Conservation (phyloP, 495 filamentous ascomycete species). For the Aspergillus asperescens region DNA sequence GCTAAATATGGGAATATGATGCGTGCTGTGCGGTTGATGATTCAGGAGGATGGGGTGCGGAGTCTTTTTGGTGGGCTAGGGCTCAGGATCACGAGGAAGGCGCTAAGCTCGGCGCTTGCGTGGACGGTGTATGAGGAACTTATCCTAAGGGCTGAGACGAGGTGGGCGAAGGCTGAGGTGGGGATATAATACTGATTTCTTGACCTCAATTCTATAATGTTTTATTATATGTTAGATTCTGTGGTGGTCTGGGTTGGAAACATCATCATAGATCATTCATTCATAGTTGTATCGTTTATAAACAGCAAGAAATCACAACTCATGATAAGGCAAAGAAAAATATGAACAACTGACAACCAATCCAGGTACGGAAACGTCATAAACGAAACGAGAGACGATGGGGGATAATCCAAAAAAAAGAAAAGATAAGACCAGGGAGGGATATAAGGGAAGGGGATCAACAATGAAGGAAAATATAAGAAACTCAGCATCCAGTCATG, state of each 20-base stretch:
- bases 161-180: conserved; percentile 40
- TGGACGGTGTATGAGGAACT: conserved; percentile 98
- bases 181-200: conserved; percentile 5
- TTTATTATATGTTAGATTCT: neutral
- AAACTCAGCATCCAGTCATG: too few species aligned
- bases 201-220: neutral
- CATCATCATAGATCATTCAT: conserved; percentile 1
- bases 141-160: conserved; percentile 66
- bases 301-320: conserved; percentile 23
- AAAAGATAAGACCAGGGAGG: neutral
- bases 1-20: conserved; percentile 79
- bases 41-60: conserved; percentile 72
- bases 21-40: conserved; percentile 66
- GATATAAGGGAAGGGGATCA: neutral
- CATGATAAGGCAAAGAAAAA: conserved; percentile 11
- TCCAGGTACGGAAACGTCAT: neutral
- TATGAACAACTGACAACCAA: neutral
- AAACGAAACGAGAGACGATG: neutral
- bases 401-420: neutral
- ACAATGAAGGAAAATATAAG: conserved; percentile 10
- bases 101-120: conserved; percentile 80
- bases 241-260: neutral
- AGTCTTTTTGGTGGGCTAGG: conserved; percentile 84
- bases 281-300: conserved; percentile 22
- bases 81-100: conserved; percentile 86